phyloP scores from a whole-genome alignment of 73 alveolate genomes.

The Effrenium voratum region DNA sequence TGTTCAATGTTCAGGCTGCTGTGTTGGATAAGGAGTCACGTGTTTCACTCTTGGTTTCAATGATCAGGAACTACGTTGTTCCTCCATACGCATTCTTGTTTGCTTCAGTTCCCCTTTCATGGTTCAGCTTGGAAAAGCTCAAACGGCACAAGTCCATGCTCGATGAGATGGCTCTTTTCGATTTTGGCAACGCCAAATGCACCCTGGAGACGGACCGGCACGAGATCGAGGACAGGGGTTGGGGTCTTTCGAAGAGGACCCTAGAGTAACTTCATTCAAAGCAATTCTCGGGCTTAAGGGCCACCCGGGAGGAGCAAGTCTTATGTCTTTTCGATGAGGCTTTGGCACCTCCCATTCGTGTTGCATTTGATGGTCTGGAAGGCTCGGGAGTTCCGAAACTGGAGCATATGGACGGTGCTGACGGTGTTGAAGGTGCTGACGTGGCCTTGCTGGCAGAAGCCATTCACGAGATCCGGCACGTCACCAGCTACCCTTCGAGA shows the following conservation, averaged over 20 bases:
- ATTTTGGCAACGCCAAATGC: constrained; percentile 1
- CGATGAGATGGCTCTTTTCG: constrained; percentile 5
- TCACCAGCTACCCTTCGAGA: constrained; percentile 36
- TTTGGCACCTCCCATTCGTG: constrained; percentile 32
- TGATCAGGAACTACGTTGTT: too few relatives aligned
- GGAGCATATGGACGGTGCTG: neutral
- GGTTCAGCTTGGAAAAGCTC: constrained; percentile 8
- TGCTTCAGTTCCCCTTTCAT: neutral
- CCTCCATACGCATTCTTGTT: too few relatives aligned
- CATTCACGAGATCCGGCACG: constrained; percentile 23
- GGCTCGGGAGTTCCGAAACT: neutral
- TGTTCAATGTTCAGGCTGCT: neutral
- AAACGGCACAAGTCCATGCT: constrained; percentile 12
- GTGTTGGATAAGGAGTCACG: too few relatives aligned
- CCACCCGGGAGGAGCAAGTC: too few relatives aligned
- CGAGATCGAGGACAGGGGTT: neutral
- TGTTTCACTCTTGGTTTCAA: too few relatives aligned
- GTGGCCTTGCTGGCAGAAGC: neutral
- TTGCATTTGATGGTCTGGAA: neutral
- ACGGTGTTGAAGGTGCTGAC: neutral
- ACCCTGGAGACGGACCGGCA: constrained; percentile 11
- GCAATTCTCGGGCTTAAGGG: too few relatives aligned
- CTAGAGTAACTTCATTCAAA: too few relatives aligned
- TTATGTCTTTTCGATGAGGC: constrained; percentile 19
- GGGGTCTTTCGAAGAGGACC: too few relatives aligned